These are phyloP conservation scores for Balakata baccata DNA, from an alignment of 345 rosid genomes.

Conservation along the genomic window DNA sequence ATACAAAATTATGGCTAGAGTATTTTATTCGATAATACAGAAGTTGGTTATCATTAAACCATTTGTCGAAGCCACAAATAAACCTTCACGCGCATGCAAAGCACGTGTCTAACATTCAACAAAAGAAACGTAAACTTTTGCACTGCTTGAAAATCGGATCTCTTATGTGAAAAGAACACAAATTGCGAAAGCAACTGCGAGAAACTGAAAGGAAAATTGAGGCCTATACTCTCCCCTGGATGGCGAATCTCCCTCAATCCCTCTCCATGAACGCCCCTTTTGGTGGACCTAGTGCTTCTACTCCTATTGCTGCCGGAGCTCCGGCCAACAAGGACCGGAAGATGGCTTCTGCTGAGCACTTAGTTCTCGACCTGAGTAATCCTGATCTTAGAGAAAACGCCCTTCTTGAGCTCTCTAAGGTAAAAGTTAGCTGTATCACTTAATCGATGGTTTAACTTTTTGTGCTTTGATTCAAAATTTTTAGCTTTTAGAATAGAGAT, in stretches of 20 bases:
- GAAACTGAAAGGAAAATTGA: neutral
- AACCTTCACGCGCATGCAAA: constrained; percentile 20
- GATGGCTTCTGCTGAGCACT: constrained; percentile 84
- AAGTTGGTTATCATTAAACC: too few species aligned
- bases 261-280: constrained; percentile 64
- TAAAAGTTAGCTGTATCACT: constrained; percentile 1
- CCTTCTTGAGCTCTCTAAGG: constrained; percentile 74
- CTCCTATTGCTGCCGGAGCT: constrained; percentile 35
- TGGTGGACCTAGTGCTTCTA: constrained; percentile 49
- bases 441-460: neutral
- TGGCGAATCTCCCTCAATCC: constrained; percentile 72
- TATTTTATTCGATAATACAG: too few species aligned
- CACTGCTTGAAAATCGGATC: neutral
- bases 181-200: too few species aligned
- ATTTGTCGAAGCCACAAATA: neutral
- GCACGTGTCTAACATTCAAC: constrained; percentile 6
- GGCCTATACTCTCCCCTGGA: neutral
- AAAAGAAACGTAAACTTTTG: neutral
- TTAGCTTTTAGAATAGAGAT: neutral
- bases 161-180: neutral
- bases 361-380: constrained; percentile 88
- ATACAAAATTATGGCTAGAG: too few species aligned
- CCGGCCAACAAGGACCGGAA: constrained; percentile 76
- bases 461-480: neutral
- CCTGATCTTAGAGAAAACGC: constrained; percentile 94